Conservation (phyloP, 305 asterid species). For the Solanum hybrid region DNA sequence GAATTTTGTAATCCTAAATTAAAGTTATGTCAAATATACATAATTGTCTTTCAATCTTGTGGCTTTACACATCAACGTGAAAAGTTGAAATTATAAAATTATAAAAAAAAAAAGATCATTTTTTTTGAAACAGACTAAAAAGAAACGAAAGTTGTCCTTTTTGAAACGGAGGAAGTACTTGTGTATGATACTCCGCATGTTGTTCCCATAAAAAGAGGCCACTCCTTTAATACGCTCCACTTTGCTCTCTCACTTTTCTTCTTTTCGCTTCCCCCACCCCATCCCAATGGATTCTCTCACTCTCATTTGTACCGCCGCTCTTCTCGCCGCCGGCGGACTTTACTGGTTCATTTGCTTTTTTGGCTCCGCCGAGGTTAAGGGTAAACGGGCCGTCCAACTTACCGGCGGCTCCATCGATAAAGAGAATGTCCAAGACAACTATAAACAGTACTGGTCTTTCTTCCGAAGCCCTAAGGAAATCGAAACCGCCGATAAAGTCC, state of each 20-base stretch:
- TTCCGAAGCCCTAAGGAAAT: constrained; percentile 85
- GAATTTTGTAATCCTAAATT: too few species aligned
- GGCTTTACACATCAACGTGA: too few species aligned
- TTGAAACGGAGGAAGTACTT: too few species aligned
- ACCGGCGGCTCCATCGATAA: constrained; percentile 77
- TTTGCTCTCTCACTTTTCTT: not conserved
- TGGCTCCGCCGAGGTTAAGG: constrained; percentile 84
- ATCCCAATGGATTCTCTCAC: constrained; percentile 57
- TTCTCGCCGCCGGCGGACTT: constrained; percentile 60
- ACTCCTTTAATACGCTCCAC: not conserved
- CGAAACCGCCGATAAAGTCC: constrained; percentile 70
- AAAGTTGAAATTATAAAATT: too few species aligned
- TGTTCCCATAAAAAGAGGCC: constrained; percentile 1
- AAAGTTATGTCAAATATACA: too few species aligned
- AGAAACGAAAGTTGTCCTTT: fast-evolving
- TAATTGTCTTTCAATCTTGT: fast-evolving
- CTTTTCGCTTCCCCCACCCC: not conserved
- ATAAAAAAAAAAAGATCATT: fast-evolving
- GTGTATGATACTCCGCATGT: not conserved
- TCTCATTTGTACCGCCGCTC: constrained; percentile 56
- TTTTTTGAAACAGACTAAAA: too few species aligned
- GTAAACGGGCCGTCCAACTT: constrained; percentile 70
- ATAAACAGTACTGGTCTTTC: constrained; percentile 89
- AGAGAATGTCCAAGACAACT: constrained; percentile 32
- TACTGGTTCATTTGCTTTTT: constrained; percentile 82